Base-by-base conservation (phyloP, 176 grass and related monocot genomes). In the Zizania latifolia region DNA sequence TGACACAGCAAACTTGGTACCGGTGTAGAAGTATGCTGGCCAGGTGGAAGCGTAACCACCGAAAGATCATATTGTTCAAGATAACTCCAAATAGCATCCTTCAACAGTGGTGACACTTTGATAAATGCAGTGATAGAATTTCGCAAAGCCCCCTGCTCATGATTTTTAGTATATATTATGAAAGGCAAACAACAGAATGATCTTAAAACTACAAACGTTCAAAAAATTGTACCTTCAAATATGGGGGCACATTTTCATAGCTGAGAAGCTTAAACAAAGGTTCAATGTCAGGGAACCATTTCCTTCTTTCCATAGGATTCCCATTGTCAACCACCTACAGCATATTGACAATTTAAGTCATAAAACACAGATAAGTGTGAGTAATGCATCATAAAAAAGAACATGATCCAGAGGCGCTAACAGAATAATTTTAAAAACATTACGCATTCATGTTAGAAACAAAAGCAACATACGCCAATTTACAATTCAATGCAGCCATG, bases 321-420 rank as follows among this genome's bases (percentile, higher is more conserved):
- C 94, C 94, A 89, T 98, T 92, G 87, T 98, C 91, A 70, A 98
- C 91, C 21, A 98, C 94, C 94, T 98, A 87, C n/a, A 80, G 69
- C 38, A 84, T 62, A 21, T 69, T 40, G 41, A 78, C 38, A 71
- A 2, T 78, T 70, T 53, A 33, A 11, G 5, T 32, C 71, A 56
- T 40, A 58, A 59, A 63, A 75, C 10, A 26, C 21, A 33, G 8
- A 31, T 2, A 3, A 56, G 73, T 48, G 62, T 55, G 40, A 50
- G 40, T 29, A 48, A 8, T 59, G 16, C 5, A 71, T 71, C 28
- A 7, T 70, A 56, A 37, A 37, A 54, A 68, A 77, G 22, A 35
- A 68, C 30, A 68, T 33, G 58, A 40, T 13, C 44, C 31, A 76
- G 14, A 45, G 32, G 21, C 62, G n/a, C n/a, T n/a, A n/a, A n/a